Evolutionary conservation across 306 rosid genomes (phyloP), one percentile per base, ranked within the genome.

Genomic region (Inga leiocalycina): DNA sequence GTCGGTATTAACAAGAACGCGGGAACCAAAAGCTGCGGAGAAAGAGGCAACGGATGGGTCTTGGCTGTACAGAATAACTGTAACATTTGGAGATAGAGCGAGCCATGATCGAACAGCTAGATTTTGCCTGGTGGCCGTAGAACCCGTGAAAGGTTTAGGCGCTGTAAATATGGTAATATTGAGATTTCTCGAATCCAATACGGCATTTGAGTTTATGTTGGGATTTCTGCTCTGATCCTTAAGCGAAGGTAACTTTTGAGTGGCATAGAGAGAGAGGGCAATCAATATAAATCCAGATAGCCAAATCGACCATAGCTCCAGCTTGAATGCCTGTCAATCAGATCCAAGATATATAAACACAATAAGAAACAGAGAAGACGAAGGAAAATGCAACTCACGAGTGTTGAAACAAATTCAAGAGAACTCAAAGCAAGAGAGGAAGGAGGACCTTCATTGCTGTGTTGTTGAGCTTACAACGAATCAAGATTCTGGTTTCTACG

Each of bases 71-170:
- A 96, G 83, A 83, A 93, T 89, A 72, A 93, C 92, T 0, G 83
- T 65, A 75, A 92, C 80, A 67, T 80, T 71, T 11, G 93, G 89
- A 69, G 94, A 90, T 43, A 96, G 65, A 86, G 93, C 94, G 77
- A 96, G 92, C 98, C 99, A 93, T 32, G 99, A 93, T 78, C 84
- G 90, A 86, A 96, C 56, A 54, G 98, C 97, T 3, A 90, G 82
- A 68, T 80, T 78, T 84, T 96, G 99, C 76, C 88, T 91, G 76
- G 35, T 83, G 41, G 90, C 94, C 73, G 78, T 62, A 37, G 90
- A 87, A 37, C 91, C 94, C 16, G 34, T 75, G 83, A 93, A 96
- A 81, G 94, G 89, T 71, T 88, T 85, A 37, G 98, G 97, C 49
- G 98, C 93, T 22, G 99, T 88, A 88, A 92, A 90, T 19, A 94